These are phyloP conservation scores for Calycina herbarum DNA, from an alignment of 2,329 filamentous ascomycete species.

Conservation along the genomic window DNA sequence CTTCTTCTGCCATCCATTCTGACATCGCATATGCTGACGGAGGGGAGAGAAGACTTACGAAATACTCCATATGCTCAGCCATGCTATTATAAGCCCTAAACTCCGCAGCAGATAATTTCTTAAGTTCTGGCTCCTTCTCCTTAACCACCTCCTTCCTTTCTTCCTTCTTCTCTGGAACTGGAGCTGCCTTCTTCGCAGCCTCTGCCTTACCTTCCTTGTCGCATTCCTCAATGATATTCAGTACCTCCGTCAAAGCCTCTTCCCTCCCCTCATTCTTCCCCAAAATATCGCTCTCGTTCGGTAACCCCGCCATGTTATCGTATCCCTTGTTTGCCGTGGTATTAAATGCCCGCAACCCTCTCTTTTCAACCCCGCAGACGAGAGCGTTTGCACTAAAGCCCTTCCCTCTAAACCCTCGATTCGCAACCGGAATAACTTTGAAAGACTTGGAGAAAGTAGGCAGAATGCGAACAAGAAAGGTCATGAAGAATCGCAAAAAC, in stretches of 20 bases:
- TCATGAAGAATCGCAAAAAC: background rate
- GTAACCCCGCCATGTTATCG: constrained; percentile 8
- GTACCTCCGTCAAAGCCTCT: constrained; percentile 9
- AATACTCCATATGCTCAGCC: constrained; percentile 63
- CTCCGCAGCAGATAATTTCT: constrained; percentile 56
- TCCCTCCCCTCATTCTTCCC: constrained; percentile 12
- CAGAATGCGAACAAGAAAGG: background rate
- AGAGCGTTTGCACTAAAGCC: background rate
- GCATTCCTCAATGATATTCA: background rate
- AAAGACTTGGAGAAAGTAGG: background rate
- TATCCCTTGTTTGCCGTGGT: background rate
- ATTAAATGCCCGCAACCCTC: background rate
- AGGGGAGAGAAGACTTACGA: constrained; percentile 44
- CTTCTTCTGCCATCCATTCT: too few relatives aligned
- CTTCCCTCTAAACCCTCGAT: constrained; percentile 1
- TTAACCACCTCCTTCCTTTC: constrained; percentile 11
- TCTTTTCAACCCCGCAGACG: background rate
- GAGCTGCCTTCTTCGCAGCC: background rate
- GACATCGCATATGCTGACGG: too few relatives aligned
- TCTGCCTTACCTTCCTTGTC: background rate
- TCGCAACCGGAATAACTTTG: background rate
- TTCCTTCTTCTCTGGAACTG: background rate
- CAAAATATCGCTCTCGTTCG: constrained; percentile 4
- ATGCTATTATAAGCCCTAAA: constrained; percentile 62
- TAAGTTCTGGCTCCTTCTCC: constrained; percentile 39